phyloP scores from a whole-genome alignment of 306 rosid species.

The Geum urbanum region DNA sequence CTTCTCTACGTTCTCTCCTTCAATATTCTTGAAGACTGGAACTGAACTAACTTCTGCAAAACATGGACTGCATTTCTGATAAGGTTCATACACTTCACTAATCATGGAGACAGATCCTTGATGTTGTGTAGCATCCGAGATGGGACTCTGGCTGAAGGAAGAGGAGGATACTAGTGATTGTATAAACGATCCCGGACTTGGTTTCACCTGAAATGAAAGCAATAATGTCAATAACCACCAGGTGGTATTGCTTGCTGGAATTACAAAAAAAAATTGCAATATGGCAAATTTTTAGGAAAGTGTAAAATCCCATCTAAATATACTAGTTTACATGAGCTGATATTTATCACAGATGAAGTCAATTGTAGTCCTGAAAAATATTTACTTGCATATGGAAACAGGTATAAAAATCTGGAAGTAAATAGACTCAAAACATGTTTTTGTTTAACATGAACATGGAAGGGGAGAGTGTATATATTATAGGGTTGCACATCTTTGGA shows the following conservation, averaged over 20 bases:
- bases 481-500: background rate
- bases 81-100: constrained; percentile 48
- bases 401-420: background rate
- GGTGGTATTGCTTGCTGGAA: constrained; percentile 17
- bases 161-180: constrained; percentile 53
- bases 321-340: background rate
- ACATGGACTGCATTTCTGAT: constrained; percentile 59
- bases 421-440: background rate
- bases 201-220: constrained; percentile 52
- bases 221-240: constrained; percentile 18
- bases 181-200: constrained; percentile 39
- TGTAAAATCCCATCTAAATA: constrained; percentile 1
- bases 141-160: constrained; percentile 41
- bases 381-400: background rate
- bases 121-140: constrained; percentile 38
- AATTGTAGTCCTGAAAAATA: background rate
- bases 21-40: constrained; percentile 29
- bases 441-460: background rate
- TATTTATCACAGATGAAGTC: background rate
- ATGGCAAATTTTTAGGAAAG: background rate
- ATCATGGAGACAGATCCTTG: constrained; percentile 36
- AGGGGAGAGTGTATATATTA: background rate
- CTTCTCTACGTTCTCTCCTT: constrained; percentile 36
- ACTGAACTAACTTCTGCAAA: constrained; percentile 67
- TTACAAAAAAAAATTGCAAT: background rate